These are phyloP conservation scores for Entomophthora muscae DNA, from an alignment of 371 early-diverging fungal species.

Conservation along the genomic window DNA sequence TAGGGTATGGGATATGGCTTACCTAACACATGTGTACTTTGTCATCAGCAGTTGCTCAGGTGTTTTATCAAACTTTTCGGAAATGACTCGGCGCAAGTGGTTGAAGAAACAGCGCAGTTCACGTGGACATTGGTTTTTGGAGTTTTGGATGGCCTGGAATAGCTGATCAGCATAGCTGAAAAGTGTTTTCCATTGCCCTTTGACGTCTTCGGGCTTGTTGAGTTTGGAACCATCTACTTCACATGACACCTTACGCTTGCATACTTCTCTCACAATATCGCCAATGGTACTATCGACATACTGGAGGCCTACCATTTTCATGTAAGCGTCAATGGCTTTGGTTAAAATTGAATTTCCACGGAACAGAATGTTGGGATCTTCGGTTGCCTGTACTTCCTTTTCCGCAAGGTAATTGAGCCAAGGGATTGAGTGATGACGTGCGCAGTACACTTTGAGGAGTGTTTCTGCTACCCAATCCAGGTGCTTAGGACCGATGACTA, in stretches of 20 bases:
- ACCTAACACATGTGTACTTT: background rate
- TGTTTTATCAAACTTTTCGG: conserved; percentile 14
- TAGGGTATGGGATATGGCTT: background rate
- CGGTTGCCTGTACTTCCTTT: conserved; percentile 25
- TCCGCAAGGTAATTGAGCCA: conserved; percentile 39
- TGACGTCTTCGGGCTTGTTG: conserved; percentile 14
- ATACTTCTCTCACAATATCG: conserved; percentile 33
- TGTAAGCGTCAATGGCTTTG: conserved; percentile 60
- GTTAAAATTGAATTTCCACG: conserved; percentile 64
- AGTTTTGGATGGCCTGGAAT: conserved; percentile 25
- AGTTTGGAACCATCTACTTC: conserved; percentile 22
- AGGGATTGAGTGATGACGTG: conserved; percentile 18
- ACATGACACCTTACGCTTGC: conserved; percentile 27
- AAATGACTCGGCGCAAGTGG: conserved; percentile 22
- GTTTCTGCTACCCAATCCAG: conserved; percentile 35
- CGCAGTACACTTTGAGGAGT: conserved; percentile 29
- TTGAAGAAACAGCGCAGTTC: conserved; percentile 29
- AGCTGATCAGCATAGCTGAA: conserved; percentile 18
- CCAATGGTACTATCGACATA: conserved; percentile 55
- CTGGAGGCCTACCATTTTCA: conserved; percentile 52
- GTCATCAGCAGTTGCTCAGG: background rate
- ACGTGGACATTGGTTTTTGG: conserved; percentile 20
- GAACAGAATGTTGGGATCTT: conserved; percentile 19
- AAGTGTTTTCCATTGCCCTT: conserved; percentile 24
- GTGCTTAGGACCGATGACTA: conserved; percentile 22